phyloP scores from a whole-genome alignment of 805 yeast genomes.

The Blastobotrys terrestris region DNA sequence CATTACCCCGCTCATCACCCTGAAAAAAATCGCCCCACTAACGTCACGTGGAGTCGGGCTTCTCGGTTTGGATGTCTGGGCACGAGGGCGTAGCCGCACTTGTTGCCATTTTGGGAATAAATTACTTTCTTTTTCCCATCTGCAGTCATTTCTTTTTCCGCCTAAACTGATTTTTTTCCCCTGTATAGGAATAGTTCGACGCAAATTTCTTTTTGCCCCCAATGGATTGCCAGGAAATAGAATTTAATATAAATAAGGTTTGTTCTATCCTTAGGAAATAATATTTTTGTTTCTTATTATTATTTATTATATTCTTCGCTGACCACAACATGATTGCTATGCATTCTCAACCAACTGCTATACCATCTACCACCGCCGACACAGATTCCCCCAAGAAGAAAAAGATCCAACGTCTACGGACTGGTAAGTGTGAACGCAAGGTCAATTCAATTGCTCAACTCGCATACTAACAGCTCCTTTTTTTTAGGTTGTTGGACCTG shows the following conservation, averaged over 20 bases:
- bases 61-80: neutral
- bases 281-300: neutral
- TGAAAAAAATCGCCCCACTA: no score
- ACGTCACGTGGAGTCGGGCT: neutral
- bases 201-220: neutral
- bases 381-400: conserved; percentile 9
- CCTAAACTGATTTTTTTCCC: neutral
- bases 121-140: neutral
- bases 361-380: neutral
- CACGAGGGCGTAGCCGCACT: neutral
- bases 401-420: conserved; percentile 19
- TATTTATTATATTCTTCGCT: neutral
- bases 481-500: conserved; percentile 24
- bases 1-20: no score
- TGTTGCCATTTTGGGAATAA: neutral
- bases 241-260: neutral
- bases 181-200: neutral
- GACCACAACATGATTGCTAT: neutral
- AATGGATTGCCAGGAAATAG: neutral
- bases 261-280: neutral
- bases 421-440: conserved; percentile 9
- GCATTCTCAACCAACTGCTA: no score
- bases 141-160: neutral
- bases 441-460: neutral
- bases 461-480: neutral